Conservation (phyloP, 1,284 basidiomycete genomes). For the Moniliophthora roreri region DNA sequence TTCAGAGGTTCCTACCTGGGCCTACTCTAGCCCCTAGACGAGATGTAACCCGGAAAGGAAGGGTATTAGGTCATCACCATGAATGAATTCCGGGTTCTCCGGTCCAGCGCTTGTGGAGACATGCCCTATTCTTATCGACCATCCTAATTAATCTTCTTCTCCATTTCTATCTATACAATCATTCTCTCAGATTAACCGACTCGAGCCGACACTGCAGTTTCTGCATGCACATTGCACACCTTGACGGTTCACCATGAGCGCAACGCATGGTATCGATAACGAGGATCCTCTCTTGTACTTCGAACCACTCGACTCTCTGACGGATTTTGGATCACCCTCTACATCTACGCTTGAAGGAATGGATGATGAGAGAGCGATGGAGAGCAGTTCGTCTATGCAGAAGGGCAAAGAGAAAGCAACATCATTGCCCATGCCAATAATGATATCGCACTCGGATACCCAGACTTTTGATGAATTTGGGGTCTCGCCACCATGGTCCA, state of each 20-base stretch:
- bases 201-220: not conserved
- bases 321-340: not conserved
- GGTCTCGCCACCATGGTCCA: constrained; percentile 23
- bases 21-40: too few relatives aligned
- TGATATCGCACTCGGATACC: constrained; percentile 23
- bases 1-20: too few relatives aligned
- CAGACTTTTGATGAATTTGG: constrained; percentile 39
- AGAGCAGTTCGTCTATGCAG: not conserved
- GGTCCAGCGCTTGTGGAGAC: not conserved
- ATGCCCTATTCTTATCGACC: constrained; percentile 2
- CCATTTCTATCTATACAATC: constrained; percentile 1
- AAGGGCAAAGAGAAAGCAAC: constrained; percentile 49
- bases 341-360: not conserved
- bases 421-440: constrained; percentile 47
- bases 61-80: too few relatives aligned
- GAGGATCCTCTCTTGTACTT: constrained; percentile 52
- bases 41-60: too few relatives aligned
- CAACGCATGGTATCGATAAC: constrained; percentile 51
- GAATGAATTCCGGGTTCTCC: too few relatives aligned
- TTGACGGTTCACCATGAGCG: constrained; percentile 6
- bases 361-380: not conserved
- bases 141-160: not conserved
- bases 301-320: constrained; percentile 41
- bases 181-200: not conserved
- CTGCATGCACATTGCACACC: not conserved